Base-by-base conservation (phyloP, 352 stramenopile species). In the Plasmopara viticola region DNA sequence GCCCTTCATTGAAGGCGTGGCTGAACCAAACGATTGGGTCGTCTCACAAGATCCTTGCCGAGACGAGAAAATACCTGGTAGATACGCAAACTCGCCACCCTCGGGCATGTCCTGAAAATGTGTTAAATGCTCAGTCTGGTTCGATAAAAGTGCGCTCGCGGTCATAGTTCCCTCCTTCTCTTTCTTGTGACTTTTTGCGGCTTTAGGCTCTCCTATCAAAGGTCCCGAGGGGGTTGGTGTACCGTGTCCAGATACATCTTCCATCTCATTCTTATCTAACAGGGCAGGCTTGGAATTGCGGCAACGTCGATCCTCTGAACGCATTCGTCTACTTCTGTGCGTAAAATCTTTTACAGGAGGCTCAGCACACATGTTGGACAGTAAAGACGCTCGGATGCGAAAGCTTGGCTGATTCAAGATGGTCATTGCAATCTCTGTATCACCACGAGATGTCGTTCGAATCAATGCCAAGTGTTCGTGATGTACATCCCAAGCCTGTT, bases 391-490 rank as follows among this genome's bases (percentile, higher is more conserved):
- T 18, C 80, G 74, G 14, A 86, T 78, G 9, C 69, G 73, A 55
- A 90, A 86, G 45, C 74, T 90, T 28, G 70, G 60, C 42, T 84
- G 69, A 37, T 72, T 83, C 37, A 90, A 53, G 42, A 76, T 64
- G 12, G 69, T 60, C 37, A 77, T 66, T 6, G 77, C 77, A 25
- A 90, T 69, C 51, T 79, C 68, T 13, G 68, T 87, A 52, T 91
- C 69, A 13, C 81, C 81, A 29, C 68, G 53, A 0, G 76, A 85
- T 37, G 62, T 71, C 13, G 66, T 68, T 52, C 81, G 78, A 51
- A 91, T 89, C 55, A 87, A 68, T 48, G 74, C 72, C 12, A 90
- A 41, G 51, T 92, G 81, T 48, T 85, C 73, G 37, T 86, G 76
- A 51, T 92, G 81, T 54, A 90, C 75, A 15, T 66, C 60, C 82